Evolutionary conservation across 169 alveolate species (phyloP), one percentile per base, ranked within the genome.

Genomic region (Plasmodium cynomolgi): DNA sequence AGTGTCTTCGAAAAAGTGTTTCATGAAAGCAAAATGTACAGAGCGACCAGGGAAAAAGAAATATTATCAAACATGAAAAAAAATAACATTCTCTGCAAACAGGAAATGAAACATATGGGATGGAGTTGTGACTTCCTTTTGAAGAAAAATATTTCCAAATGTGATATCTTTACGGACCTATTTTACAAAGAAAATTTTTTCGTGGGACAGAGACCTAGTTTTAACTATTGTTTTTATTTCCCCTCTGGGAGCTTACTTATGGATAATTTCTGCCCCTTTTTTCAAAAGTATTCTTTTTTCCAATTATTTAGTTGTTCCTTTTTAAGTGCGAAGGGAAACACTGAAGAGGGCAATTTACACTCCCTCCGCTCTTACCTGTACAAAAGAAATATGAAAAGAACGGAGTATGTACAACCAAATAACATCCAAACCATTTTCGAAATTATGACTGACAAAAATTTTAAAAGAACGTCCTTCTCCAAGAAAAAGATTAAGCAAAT

Each of bases 51-150:
- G 72, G 94, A 90, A n/a, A 79, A 80, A 13, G 94, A 90, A 68
- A 26, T 90, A 80, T 41, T 90, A 3, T n/a, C 54, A 26, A 47
- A 74, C 17, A 39, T 37, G 50, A 90, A 79, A 80, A 62, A 44
- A 39, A 79, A 54, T 58, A 80, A 90, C 47, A 79, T 90, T 31
- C 31, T 90, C 2, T 90, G 94, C 82, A 90, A 79, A 68, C 90
- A 80, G 33, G 56, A 80, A 31, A 44, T 90, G 82, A 68, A 81
- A 39, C 56, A 79, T 41, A 90, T 90, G 94, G 94, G 94, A 11
- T 90, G 94, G 94, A 81, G 83, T 26, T 7, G 94, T 62, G 94
- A 90, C 72, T 90, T 90, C 82, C 39, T 80, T 79, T 37, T 90
- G 71, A 90, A 90, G 72, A 90, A 90, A 33, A 62, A 90, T 90